These are phyloP conservation scores for Paecilomyces variotii DNA, from an alignment of 2,329 filamentous ascomycete genomes.

Conservation along the genomic window DNA sequence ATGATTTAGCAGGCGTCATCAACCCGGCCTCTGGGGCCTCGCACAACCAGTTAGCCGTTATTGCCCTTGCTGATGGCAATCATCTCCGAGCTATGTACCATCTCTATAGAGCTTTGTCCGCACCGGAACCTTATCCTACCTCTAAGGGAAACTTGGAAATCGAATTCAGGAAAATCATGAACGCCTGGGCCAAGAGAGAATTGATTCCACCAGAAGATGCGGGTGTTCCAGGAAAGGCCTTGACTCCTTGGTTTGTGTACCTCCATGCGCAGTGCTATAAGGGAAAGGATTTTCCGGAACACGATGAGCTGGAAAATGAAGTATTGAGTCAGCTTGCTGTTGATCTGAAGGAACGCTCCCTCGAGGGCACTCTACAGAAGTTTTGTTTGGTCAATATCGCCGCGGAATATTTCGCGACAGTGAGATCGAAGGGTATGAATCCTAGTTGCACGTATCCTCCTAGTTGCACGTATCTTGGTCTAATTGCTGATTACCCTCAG, in stretches of 20 bases:
- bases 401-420: conserved; percentile 64
- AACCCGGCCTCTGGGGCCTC: conserved; percentile 71
- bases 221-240: conserved; percentile 44
- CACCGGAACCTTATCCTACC: conserved; percentile 64
- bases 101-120: conserved; percentile 73
- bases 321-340: conserved; percentile 70
- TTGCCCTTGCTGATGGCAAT: conserved; percentile 66
- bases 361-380: conserved; percentile 62
- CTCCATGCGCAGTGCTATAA: conserved; percentile 79
- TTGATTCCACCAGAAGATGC: conserved; percentile 44
- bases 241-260: conserved; percentile 75
- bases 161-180: conserved; percentile 63
- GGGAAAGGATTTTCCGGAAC: conserved; percentile 64
- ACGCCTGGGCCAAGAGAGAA: conserved; percentile 49
- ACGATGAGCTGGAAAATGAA: conserved; percentile 76
- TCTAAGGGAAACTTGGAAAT: conserved; percentile 69
- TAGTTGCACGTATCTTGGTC: conserved; percentile 3
- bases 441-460: conserved; percentile 3
- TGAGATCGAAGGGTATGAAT: conserved; percentile 50
- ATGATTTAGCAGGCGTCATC: conserved; percentile 70
- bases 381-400: conserved; percentile 81
- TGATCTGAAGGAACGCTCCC: conserved; percentile 60
- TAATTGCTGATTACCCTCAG: conserved; percentile 21
- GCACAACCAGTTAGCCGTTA: conserved; percentile 84
- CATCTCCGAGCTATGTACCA: conserved; percentile 83